A percentile compares a stretch with the other conserved stretches of the same genome.
These are phyloP conservation scores for Pholiota adiposa DNA, from an alignment of 1,284 basidiomycete genomes.

Conservation along the genomic window DNA sequence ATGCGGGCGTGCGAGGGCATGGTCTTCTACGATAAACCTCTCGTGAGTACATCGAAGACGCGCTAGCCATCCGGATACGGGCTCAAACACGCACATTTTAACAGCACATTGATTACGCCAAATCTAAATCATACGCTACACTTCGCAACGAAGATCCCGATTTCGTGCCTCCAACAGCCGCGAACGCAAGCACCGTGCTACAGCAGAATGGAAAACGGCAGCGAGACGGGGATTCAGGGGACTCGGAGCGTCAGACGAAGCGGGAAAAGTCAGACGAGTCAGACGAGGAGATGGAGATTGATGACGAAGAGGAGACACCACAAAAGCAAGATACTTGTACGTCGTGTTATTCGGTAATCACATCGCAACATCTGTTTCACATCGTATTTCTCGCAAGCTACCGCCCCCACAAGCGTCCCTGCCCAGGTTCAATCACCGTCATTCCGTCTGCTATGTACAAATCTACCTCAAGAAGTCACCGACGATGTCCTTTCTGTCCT, in stretches of 20 bases:
- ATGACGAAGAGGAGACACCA: constrained; percentile 70
- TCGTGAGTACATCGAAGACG: constrained; percentile 59
- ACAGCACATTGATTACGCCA: constrained; percentile 88
- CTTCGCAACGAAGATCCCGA: constrained; percentile 73
- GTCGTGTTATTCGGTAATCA: constrained; percentile 33
- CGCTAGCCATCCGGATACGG: constrained; percentile 8
- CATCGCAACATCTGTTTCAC: constrained; percentile 35
- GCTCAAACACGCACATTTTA: constrained; percentile 12
- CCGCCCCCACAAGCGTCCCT: constrained; percentile 47
- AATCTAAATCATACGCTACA: constrained; percentile 84
- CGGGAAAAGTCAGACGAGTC: constrained; percentile 73
- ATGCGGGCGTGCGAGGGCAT: constrained; percentile 91
- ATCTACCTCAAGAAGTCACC: constrained; percentile 81
- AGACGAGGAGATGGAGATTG: constrained; percentile 87
- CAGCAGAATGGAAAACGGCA: constrained; percentile 61
- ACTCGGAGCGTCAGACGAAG: constrained; percentile 61
- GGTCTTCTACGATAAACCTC: constrained; percentile 90
- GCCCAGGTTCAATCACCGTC: constrained; percentile 59
- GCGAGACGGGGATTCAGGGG: constrained; percentile 64
- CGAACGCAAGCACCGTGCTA: constrained; percentile 51
- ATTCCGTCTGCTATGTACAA: constrained; percentile 73
- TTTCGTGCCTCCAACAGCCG: constrained; percentile 71
- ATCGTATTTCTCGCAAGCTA: constrained; percentile 29
- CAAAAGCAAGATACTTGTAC: constrained; percentile 47
- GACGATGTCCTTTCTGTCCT: constrained; percentile 81